Evolutionary conservation across 805 yeast genomes (phyloP).

Genomic region (Brettanomyces anomalus): DNA sequence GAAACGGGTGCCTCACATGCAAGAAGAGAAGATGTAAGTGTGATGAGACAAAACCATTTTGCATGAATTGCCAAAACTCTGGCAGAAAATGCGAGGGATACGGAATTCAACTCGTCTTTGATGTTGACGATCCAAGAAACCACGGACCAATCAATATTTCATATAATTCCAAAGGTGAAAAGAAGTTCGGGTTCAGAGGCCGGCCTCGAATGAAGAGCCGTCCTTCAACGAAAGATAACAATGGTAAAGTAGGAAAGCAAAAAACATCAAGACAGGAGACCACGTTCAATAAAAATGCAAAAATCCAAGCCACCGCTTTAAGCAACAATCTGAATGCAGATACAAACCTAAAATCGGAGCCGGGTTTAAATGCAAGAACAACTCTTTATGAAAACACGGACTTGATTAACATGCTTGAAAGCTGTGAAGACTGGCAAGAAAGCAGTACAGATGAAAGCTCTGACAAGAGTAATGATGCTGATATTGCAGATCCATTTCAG

Average conservation of each 20-base stretch:
- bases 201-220: constrained; percentile 27
- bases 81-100: constrained; percentile 44
- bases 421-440: neutral
- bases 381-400: too few species aligned
- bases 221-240: neutral
- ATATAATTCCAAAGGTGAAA: constrained; percentile 24
- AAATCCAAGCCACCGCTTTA: too few species aligned
- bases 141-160: constrained; percentile 1
- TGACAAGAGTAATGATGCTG: constrained; percentile 6
- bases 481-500: constrained; percentile 17
- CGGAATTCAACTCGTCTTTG: constrained; percentile 38
- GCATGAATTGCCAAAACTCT: constrained; percentile 37
- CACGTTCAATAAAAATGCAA: too few species aligned
- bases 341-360: too few species aligned
- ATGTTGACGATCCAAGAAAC: constrained; percentile 39
- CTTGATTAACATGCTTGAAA: neutral
- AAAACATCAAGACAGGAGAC: neutral
- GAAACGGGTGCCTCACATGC: constrained; percentile 55
- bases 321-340: too few species aligned
- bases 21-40: constrained; percentile 46
- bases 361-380: too few species aligned
- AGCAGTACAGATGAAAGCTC: neutral
- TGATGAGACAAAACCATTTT: constrained; percentile 44
- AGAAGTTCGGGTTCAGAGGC: constrained; percentile 34
- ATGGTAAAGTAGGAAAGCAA: neutral